Conservation (phyloP, 805 yeast genomes). For the Metschnikowia aberdeeniae region DNA sequence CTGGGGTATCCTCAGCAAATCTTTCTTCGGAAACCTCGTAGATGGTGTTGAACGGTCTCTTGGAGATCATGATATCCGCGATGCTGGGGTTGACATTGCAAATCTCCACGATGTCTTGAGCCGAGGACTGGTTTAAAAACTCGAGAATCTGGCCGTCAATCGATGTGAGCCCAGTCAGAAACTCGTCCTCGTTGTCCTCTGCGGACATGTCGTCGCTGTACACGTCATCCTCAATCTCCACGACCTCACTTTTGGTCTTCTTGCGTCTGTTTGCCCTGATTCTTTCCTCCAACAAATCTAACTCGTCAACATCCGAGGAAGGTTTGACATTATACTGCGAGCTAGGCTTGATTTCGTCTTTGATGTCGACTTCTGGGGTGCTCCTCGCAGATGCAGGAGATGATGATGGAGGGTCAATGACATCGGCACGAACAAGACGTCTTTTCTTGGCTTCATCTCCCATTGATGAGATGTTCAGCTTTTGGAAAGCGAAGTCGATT, state of each 20-base stretch:
- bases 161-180: slow-evolving; percentile 34
- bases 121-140: slow-evolving; percentile 75
- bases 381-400: neutral
- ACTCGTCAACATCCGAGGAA: slow-evolving; percentile 27
- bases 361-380: slow-evolving; percentile 3
- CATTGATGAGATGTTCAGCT: slow-evolving; percentile 16
- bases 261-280: slow-evolving; percentile 32
- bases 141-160: slow-evolving; percentile 67
- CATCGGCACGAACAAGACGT: slow-evolving; percentile 32
- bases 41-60: slow-evolving; percentile 66
- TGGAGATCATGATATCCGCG: slow-evolving; percentile 59
- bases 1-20: slow-evolving; percentile 31
- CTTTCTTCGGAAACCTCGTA: slow-evolving; percentile 56
- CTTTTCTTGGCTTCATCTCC: slow-evolving; percentile 25
- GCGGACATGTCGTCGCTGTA: slow-evolving; percentile 49
- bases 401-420: slow-evolving; percentile 3
- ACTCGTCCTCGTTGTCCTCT: slow-evolving; percentile 34
- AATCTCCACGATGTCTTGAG: slow-evolving; percentile 74
- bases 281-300: slow-evolving; percentile 38
- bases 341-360: slow-evolving; percentile 9
- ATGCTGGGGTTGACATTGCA: slow-evolving; percentile 63
- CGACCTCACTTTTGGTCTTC: slow-evolving; percentile 32
- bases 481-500: slow-evolving; percentile 24
- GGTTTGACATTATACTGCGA: slow-evolving; percentile 4
- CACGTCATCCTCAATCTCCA: slow-evolving; percentile 41